phyloP scores from a whole-genome alignment of 176 grass and related monocot species.

The Luzula sylvatica region DNA sequence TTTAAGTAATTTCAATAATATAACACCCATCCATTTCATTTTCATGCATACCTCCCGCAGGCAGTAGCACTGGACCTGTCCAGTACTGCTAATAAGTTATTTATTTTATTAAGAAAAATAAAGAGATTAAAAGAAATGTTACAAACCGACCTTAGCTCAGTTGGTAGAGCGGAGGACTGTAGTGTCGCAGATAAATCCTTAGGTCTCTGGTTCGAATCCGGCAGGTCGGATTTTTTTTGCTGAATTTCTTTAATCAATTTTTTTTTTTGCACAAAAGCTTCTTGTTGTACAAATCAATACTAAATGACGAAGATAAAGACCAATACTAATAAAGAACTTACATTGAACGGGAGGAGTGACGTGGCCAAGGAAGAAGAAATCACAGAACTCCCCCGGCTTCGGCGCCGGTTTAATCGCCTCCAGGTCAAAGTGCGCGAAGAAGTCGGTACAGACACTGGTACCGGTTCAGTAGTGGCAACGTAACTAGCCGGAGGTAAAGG shows the following conservation, averaged over 20 bases:
- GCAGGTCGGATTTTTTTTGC: no score
- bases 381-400: slow-evolving; percentile 85
- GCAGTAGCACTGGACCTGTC: no score
- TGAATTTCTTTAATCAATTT: slow-evolving; percentile 65
- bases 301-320: background rate
- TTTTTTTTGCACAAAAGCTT: slow-evolving; percentile 11
- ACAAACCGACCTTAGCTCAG: slow-evolving; percentile 87
- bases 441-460: slow-evolving; percentile 11
- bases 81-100: no score
- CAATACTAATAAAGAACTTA: slow-evolving; percentile 36
- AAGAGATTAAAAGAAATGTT: slow-evolving; percentile 6
- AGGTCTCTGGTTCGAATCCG: slow-evolving; percentile 95
- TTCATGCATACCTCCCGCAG: no score
- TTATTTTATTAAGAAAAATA: slow-evolving; percentile 7
- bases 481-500: slow-evolving; percentile 13
- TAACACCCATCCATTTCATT: slow-evolving; percentile 54
- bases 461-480: background rate
- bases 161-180: slow-evolving; percentile 98
- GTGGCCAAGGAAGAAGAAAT: slow-evolving; percentile 94
- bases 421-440: slow-evolving; percentile 95
- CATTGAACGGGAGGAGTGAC: slow-evolving; percentile 72
- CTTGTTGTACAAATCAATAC: background rate
- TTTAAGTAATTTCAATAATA: no score
- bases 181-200: slow-evolving; percentile 53
- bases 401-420: slow-evolving; percentile 64